Percentiles rank a stretch among this genome's conserved stretches.
Evolutionary conservation across 2,329 filamentous ascomycete genomes (phyloP).

Genomic region (Bisporella sp.): DNA sequence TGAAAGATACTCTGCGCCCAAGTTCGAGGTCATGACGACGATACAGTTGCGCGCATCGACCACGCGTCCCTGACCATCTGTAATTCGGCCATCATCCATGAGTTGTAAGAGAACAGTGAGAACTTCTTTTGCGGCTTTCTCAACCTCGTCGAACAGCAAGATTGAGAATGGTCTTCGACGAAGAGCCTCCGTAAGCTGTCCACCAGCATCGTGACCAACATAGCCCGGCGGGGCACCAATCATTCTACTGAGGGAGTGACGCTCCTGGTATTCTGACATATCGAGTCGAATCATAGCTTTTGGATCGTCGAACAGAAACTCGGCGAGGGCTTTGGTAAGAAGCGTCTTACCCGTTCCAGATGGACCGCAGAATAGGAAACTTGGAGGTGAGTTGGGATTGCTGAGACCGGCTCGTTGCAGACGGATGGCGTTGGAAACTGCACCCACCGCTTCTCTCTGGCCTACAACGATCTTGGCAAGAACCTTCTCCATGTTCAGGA

Average conservation of each 20-base stretch:
- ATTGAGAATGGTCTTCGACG: constrained; percentile 96
- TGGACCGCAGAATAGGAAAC: constrained; percentile 97
- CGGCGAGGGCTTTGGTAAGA: constrained; percentile 91
- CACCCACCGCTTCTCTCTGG: constrained; percentile 86
- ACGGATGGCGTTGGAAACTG: constrained; percentile 92
- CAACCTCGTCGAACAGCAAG: constrained; percentile 93
- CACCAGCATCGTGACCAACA: constrained; percentile 91
- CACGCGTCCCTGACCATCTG: constrained; percentile 90
- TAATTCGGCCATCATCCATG: constrained; percentile 98
- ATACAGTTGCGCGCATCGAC: constrained; percentile 98
- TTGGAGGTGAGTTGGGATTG: constrained; percentile 95
- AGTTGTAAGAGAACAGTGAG: constrained; percentile 96
- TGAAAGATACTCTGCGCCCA: constrained; percentile 89
- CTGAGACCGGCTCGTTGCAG: constrained; percentile 88
- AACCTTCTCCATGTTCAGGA: constrained; percentile 92
- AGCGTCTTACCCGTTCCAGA: constrained; percentile 98
- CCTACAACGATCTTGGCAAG: constrained; percentile 82
- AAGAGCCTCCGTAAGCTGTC: constrained; percentile 90
- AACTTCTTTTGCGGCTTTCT: constrained; percentile 97
- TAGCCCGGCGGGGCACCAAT: constrained; percentile 97
- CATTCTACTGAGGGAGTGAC: constrained; percentile 91
- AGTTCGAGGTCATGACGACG: constrained; percentile 97
- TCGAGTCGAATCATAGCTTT: constrained; percentile 99
- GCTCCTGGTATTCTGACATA: constrained; percentile 99
- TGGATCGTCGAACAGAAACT: constrained; percentile 95